Evolutionary conservation across 495 filamentous ascomycete genomes (phyloP), one percentile per base, ranked within the genome.

Genomic region (Podospora bellae-mahoneyi): DNA sequence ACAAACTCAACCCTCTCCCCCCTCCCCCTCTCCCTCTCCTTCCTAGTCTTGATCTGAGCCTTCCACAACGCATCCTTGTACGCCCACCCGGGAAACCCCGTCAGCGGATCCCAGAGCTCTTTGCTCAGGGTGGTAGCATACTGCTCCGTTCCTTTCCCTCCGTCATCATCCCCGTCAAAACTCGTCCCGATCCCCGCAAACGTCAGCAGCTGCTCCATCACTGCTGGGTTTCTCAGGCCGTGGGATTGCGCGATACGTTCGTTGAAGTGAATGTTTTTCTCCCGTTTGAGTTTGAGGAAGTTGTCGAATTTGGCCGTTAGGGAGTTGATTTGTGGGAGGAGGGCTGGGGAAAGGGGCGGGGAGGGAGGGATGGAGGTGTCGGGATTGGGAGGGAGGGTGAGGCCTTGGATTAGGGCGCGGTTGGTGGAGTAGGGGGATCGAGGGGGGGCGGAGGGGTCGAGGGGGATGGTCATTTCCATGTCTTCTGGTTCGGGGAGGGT

Each of bases 231-330:
- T 62, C 87, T 88, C 54, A 97, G 79, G 0, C 91, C 88, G 1
- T 87, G 80, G 2, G 90, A 91, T 55, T 81, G 82, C 23, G 89
- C 87, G 0, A 97, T 82, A 63, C 92, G 90, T 67, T 89, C 83
- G 76, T 99, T 97, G 83, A 99, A 97, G 79, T 99, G 96, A 34
- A 92, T 82, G 3, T 91, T 92, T 71, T 92, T 87, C 64, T 87
- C 88, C 57, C 76, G 74, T 78, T 97, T 99, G 58, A 97, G 82
- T 27, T 86, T 83, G 1, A 97, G 86, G 77, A 99, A 97, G 73
- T 89, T 90, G 64, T 87, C 83, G 71, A 97, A 91, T 71, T 96
- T 97, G 62, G 84, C 83, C 64, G 87, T 91, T 1, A 88, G 83
- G 15, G 74, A 77, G 5, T 78, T 76, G 48, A 77, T 65, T 2